Conservation (phyloP, 768 basidiomycete species). For the Calocera cornea region DNA sequence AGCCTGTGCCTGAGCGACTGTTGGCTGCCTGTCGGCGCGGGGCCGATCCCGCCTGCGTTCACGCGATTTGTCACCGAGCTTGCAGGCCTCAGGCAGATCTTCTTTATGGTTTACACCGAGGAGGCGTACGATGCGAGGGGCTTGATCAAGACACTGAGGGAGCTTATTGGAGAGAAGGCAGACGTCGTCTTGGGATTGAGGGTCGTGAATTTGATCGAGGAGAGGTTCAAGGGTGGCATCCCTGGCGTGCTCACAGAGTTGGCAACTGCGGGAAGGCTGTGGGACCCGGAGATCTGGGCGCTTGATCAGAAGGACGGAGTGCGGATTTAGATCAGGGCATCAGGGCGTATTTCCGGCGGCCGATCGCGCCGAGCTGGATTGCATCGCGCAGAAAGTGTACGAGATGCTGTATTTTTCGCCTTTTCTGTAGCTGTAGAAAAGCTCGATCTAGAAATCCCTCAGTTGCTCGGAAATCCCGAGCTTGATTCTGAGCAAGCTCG, state of each 20-base stretch:
- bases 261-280: not conserved
- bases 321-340: not conserved
- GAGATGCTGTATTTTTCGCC: not conserved
- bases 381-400: too few relatives aligned
- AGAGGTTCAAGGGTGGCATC: constrained; percentile 3
- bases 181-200: not conserved
- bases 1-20: constrained; percentile 3
- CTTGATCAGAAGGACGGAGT: not conserved
- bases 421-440: not conserved
- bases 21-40: not conserved
- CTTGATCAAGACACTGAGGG: not conserved
- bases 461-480: not conserved
- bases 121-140: not conserved
- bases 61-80: not conserved
- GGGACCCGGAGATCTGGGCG: not conserved
- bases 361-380: too few relatives aligned
- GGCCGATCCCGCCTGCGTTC: not conserved
- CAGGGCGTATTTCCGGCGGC: not conserved
- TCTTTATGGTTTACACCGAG: constrained; percentile 3
- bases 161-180: not conserved
- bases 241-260: not conserved
- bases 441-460: not conserved
- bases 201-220: constrained; percentile 3
- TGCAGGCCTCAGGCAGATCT: not conserved
- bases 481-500: not conserved